These are phyloP conservation scores for Graphilbum ipis-grandicollis DNA, from an alignment of 2,329 filamentous ascomycete species.

Conservation along the genomic window DNA sequence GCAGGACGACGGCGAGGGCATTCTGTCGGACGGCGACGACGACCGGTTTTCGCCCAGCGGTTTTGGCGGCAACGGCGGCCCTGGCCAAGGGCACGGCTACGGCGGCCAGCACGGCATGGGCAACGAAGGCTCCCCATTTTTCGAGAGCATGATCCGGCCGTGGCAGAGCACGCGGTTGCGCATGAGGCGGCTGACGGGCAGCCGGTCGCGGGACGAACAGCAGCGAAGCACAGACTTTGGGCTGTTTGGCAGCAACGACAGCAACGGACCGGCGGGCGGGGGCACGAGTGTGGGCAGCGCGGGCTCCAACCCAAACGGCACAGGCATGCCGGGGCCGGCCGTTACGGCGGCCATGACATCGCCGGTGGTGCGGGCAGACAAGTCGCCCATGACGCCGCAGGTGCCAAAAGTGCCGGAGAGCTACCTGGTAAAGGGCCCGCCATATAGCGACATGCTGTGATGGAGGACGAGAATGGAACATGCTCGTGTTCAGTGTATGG, in stretches of 20 bases:
- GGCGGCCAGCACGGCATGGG: constrained; percentile 6
- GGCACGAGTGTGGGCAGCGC: not conserved
- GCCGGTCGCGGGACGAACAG: constrained; percentile 21
- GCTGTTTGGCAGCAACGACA: not conserved
- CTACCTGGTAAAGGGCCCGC: constrained; percentile 10
- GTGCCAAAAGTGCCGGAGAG: constrained; percentile 12
- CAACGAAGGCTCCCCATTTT: constrained; percentile 31
- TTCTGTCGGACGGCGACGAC: constrained; percentile 64
- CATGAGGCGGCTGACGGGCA: constrained; percentile 45
- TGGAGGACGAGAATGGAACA: not conserved
- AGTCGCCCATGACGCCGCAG: constrained; percentile 9
- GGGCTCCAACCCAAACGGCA: too few relatives aligned
- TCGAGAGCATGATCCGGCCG: constrained; percentile 45
- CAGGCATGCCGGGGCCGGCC: constrained; percentile 1
- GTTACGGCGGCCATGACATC: not conserved
- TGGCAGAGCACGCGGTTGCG: constrained; percentile 39
- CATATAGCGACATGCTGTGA: constrained; percentile 9
- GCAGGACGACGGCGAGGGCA: constrained; percentile 51
- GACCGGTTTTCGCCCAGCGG: constrained; percentile 19
- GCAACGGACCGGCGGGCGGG: not conserved
- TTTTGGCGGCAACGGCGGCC: not conserved
- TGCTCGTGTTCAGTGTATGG: not conserved
- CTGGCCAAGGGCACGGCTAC: not conserved
- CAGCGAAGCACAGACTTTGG: not conserved
- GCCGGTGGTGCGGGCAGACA: not conserved